Base-by-base conservation (phyloP, 2,329 filamentous ascomycete genomes). In the Epichloe scottii region DNA sequence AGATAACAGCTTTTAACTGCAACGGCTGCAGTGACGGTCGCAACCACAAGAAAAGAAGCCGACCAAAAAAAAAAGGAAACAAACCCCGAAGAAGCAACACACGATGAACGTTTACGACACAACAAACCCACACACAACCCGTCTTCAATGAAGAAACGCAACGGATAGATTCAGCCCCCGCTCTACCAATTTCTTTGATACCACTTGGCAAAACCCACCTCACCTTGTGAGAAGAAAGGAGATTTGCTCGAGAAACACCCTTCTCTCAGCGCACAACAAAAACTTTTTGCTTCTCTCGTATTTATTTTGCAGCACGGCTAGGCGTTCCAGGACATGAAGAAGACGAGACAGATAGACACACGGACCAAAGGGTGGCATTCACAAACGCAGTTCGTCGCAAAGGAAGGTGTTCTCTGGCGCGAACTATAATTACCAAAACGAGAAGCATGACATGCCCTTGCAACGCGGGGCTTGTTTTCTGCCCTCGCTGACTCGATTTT, bases 41-140 rank as follows among this genome's bases (percentile, higher is more conserved):
- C 11, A 7, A 33, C 23, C 14, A 15, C 8, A 4, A 44, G 23
- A n/a, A 14, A 26, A 19, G 6, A 26, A 46, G 26, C 17, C 46
- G 19, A 33, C n/a, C 5, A 37, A 2, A 48, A n/a, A n/a, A 44
- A 23, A 48, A 23, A 35, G 21, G 1, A 30, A 47, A n/a, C 4
- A 47, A 39, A 38, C 7, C 6, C 15, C 8, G 5, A 33, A 41
- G 12, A n/a, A 33, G n/a, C 23, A 23, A 21, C 15, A 26, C 34
- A 52, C 35, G 40, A 45, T 40, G 38, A 43, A 44, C 17, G 41
- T 37, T 52, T 41, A 49, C 40, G 50, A 52, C 19, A 19, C 39
- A 39, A 12, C 17, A 26, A 41, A 14, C 12, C 37, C 12, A 17
- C 14, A 44, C 12, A 23, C 10, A 44, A 44, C 7, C 41, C 41